phyloP scores from a whole-genome alignment of 768 basidiomycete genomes.

The Trametes cinnabarina region DNA sequence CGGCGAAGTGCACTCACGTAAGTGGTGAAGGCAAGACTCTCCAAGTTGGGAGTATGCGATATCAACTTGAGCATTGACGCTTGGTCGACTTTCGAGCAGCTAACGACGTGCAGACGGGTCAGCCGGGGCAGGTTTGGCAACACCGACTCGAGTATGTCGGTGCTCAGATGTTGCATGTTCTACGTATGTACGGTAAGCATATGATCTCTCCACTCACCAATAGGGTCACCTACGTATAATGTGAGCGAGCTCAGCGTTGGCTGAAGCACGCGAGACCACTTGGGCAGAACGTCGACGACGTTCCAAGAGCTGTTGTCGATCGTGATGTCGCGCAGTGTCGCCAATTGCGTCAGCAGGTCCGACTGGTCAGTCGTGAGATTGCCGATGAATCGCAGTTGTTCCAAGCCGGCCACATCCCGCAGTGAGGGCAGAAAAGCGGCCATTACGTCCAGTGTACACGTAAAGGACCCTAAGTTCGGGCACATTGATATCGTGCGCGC shows the following conservation, averaged over 20 bases:
- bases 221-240: conserved; percentile 49
- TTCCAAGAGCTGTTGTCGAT: conserved; percentile 65
- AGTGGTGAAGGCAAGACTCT: conserved; percentile 59
- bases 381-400: conserved; percentile 48
- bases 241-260: conserved; percentile 52
- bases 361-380: conserved; percentile 54
- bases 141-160: conserved; percentile 44
- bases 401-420: conserved; percentile 42
- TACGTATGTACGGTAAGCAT: conserved; percentile 27
- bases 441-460: conserved; percentile 48
- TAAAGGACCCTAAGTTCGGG: conserved; percentile 55
- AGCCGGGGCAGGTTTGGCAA: conserved; percentile 53
- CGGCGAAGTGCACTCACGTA: conserved; percentile 42
- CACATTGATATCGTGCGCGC: conserved; percentile 46
- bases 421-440: conserved; percentile 50
- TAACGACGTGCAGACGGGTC: conserved; percentile 56
- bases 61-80: conserved; percentile 44
- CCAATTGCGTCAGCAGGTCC: conserved; percentile 39
- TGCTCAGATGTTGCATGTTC: conserved; percentile 58
- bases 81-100: conserved; percentile 59
- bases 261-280: conserved; percentile 48
- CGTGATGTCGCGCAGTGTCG: conserved; percentile 43
- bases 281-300: conserved; percentile 55
- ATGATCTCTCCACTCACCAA: neutral
- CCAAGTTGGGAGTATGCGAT: conserved; percentile 50